Conservation (phyloP, 208 protist species). For the Trypanosoma melophagium region DNA sequence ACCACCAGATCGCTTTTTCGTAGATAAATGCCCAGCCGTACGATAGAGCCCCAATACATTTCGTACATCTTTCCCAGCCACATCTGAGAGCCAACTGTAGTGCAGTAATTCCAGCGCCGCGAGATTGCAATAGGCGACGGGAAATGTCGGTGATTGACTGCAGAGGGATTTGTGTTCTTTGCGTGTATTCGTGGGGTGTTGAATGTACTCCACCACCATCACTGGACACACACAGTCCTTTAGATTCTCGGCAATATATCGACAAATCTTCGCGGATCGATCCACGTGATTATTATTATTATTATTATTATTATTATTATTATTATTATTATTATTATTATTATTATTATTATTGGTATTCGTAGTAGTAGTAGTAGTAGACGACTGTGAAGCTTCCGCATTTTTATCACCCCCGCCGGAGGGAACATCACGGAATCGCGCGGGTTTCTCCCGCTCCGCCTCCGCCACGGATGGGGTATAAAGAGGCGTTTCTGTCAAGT, state of each 20-base stretch:
- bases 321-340: conserved; percentile 1
- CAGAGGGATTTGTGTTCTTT: too few species aligned
- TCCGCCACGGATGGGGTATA: neutral
- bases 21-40: neutral
- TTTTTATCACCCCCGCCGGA: conserved; percentile 11
- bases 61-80: conserved; percentile 21
- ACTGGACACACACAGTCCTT: conserved; percentile 27
- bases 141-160: neutral
- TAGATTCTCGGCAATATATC: conserved; percentile 14
- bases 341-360: too few species aligned
- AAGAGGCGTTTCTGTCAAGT: too few species aligned
- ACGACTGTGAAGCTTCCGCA: neutral
- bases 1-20: neutral
- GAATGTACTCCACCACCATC: conserved; percentile 22
- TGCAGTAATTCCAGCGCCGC: conserved; percentile 16
- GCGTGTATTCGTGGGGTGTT: neutral
- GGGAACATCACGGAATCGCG: neutral
- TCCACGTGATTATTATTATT: neutral
- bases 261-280: conserved; percentile 11
- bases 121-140: conserved; percentile 26
- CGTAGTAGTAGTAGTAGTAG: too few species aligned
- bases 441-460: neutral
- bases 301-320: neutral
- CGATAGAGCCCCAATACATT: conserved; percentile 24
- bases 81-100: conserved; percentile 14